Percentiles rank a stretch among this genome's conserved stretches.
Evolutionary conservation across 257 asterid species (phyloP).

Genomic region (Nicotiana paniculata): DNA sequence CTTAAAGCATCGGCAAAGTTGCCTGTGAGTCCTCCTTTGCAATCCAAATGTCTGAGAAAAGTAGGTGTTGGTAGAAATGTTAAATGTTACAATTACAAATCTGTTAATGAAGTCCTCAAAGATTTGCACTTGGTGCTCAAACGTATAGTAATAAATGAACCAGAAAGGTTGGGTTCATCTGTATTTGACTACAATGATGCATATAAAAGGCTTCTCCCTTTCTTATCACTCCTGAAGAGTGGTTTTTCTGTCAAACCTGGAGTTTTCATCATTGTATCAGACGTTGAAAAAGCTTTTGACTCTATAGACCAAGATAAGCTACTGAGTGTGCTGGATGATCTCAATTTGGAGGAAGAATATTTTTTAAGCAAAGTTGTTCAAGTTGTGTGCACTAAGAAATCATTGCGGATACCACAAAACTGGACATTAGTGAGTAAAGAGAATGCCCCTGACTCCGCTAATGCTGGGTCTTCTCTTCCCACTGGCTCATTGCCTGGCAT

Average conservation of each 20-base stretch:
- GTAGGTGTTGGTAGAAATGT: constrained; percentile 6
- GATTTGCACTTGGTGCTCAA: constrained; percentile 64
- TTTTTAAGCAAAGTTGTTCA: constrained; percentile 41
- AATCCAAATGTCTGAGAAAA: constrained; percentile 19
- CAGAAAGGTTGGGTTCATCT: constrained; percentile 76
- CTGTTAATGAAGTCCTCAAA: constrained; percentile 65
- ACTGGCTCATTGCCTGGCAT: constrained; percentile 32
- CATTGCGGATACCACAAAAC: constrained; percentile 42
- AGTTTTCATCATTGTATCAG: constrained; percentile 65
- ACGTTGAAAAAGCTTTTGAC: constrained; percentile 84
- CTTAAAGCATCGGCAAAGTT: constrained; percentile 72
- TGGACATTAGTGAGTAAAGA: constrained; percentile 27
- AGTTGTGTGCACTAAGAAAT: constrained; percentile 42
- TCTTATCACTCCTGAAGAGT: constrained; percentile 38
- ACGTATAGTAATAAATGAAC: constrained; percentile 41
- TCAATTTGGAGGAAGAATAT: constrained; percentile 48
- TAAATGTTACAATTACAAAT: constrained; percentile 25
- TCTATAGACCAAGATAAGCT: constrained; percentile 64
- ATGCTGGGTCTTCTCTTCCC: constrained; percentile 21
- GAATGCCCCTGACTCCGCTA: constrained; percentile 18
- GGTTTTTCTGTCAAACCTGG: constrained; percentile 37
- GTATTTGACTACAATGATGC: constrained; percentile 81
- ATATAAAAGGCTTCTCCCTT: constrained; percentile 61
- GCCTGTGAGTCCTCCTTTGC: constrained; percentile 20
- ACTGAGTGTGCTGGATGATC: constrained; percentile 63